Percentiles rank a stretch among this genome's conserved stretches.
Conservation (phyloP, 352 stramenopile species). For the Thalassiosira exigua region DNA sequence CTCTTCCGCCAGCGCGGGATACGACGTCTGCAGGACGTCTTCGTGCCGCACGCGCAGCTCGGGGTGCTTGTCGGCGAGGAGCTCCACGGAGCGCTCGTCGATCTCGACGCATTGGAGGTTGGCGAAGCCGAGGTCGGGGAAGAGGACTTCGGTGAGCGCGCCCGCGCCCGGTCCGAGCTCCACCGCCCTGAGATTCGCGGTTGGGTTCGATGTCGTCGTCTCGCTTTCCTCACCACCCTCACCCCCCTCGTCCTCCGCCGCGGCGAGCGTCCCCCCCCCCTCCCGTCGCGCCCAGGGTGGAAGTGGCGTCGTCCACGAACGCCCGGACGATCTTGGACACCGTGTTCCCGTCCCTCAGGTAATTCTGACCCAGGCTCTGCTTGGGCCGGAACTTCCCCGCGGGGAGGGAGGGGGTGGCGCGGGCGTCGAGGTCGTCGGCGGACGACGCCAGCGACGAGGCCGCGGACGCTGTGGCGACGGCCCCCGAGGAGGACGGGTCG, state of each 20-base stretch:
- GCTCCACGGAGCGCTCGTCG: conserved; percentile 85
- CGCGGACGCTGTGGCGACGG: conserved; percentile 7
- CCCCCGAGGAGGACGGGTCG: conserved; percentile 53
- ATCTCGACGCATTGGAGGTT: conserved; percentile 89
- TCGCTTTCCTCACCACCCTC: conserved; percentile 5
- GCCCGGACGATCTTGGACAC: conserved; percentile 87
- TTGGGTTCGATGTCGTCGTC: conserved; percentile 8
- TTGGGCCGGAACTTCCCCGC: conserved; percentile 82
- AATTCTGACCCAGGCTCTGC: conserved; percentile 91
- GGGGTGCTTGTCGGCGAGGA: conserved; percentile 81
- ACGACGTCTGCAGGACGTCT: conserved; percentile 88
- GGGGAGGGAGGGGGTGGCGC: conserved; percentile 75
- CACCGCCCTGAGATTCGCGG: conserved; percentile 64
- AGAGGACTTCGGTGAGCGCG: conserved; percentile 85
- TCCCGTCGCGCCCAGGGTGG: conserved; percentile 28
- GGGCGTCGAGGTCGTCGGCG: conserved; percentile 19
- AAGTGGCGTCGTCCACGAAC: conserved; percentile 84
- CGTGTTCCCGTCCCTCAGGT: conserved; percentile 88
- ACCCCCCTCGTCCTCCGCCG: conserved; percentile 15
- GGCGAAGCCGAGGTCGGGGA: conserved; percentile 70
- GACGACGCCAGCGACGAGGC: not conserved
- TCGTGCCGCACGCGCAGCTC: conserved; percentile 74
- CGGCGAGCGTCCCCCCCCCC: conserved; percentile 15
- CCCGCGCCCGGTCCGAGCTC: conserved; percentile 88
- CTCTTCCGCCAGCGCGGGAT: conserved; percentile 75